phyloP scores from a whole-genome alignment of 176 grass and related monocot genomes.

The Coix lacrymajobi region DNA sequence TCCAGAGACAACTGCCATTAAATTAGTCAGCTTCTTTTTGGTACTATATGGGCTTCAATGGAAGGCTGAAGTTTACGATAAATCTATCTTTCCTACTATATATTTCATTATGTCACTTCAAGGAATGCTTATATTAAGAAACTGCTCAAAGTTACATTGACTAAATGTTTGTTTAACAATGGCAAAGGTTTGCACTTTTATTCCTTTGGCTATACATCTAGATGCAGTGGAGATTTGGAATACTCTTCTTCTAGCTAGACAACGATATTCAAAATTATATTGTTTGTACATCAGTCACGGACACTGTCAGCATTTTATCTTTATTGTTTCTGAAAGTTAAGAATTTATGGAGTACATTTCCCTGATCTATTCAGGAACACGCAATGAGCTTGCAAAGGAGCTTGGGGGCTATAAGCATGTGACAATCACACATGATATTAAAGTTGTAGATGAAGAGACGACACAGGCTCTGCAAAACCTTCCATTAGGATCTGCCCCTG shows the following conservation, averaged over 20 bases:
- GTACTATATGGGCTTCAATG: neutral
- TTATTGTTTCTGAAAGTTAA: constrained; percentile 6
- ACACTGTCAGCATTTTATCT: neutral
- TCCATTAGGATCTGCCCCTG: constrained; percentile 51
- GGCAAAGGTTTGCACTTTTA: neutral
- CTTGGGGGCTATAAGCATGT: constrained; percentile 87
- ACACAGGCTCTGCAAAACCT: constrained; percentile 54
- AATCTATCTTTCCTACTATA: neutral
- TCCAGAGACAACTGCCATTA: neutral
- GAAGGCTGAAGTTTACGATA: neutral
- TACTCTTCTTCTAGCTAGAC: neutral
- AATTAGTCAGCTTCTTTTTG: neutral
- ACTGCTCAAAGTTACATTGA: neutral
- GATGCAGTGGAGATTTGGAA: neutral
- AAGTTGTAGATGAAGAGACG: constrained; percentile 61
- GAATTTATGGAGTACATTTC: neutral
- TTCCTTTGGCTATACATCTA: neutral
- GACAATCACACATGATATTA: constrained; percentile 55
- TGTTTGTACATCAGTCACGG: neutral
- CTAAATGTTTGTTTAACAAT: neutral
- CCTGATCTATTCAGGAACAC: constrained; percentile 48
- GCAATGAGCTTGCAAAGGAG: constrained; percentile 77
- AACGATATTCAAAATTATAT: neutral
- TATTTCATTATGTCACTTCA: constrained; percentile 1
- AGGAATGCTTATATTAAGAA: neutral